A percentile compares a stretch with the other conserved stretches of the same genome.
Conservation (phyloP, 306 rosid species). For the Ammopiptanthus mongolicus region DNA sequence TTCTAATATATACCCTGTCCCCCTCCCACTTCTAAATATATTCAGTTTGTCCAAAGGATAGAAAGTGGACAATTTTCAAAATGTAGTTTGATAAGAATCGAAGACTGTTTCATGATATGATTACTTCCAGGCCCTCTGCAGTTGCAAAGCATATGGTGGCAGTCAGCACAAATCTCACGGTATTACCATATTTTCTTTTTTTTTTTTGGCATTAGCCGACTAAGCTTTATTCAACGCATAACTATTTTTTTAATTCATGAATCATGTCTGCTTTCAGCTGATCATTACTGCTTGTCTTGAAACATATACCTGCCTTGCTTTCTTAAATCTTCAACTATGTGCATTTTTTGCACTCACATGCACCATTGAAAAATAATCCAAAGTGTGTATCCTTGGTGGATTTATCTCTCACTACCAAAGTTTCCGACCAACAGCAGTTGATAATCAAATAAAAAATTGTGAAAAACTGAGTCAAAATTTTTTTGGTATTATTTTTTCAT, state of each 20-base stretch:
- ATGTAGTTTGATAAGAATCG: constrained; percentile 4
- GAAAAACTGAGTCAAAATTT: neutral
- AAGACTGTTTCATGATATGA: neutral
- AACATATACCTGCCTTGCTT: neutral
- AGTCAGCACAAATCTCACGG: constrained; percentile 79
- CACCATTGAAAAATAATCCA: neutral
- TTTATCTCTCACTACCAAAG: neutral
- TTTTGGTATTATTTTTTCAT: neutral
- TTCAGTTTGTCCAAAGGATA: neutral
- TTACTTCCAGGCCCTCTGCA: constrained; percentile 62
- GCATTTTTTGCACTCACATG: neutral
- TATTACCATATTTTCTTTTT: constrained; percentile 17
- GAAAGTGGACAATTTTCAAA: neutral
- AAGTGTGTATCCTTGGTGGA: neutral
- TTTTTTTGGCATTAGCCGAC: neutral
- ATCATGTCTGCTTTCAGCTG: neutral
- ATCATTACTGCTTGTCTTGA: neutral
- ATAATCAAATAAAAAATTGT: neutral
- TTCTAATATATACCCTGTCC: neutral
- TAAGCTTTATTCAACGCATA: neutral
- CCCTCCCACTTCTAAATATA: neutral
- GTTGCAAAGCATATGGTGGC: constrained; percentile 90
- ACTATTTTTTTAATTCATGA: neutral
- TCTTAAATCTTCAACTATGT: neutral
- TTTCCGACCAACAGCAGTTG: neutral